phyloP scores from a whole-genome alignment of 164 flowering plant species.

The Sextonia rubra region DNA sequence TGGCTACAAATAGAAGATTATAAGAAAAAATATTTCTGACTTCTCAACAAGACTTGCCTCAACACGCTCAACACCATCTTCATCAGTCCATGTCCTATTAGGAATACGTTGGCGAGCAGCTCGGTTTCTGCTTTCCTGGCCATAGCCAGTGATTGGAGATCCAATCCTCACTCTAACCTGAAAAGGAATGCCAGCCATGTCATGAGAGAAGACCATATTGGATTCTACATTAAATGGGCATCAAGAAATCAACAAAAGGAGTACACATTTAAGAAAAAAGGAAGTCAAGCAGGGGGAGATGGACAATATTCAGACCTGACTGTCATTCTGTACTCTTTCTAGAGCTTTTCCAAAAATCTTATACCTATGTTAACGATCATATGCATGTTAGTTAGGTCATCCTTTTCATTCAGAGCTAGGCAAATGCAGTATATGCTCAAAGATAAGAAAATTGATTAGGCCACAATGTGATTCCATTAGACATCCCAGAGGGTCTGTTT shows the following conservation, averaged over 20 bases:
- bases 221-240: neutral
- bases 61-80: constrained; percentile 79
- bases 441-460: neutral
- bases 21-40: neutral
- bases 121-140: constrained; percentile 90
- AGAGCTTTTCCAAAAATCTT: constrained; percentile 76
- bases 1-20: neutral
- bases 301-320: constrained; percentile 52
- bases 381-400: neutral
- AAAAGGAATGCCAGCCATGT: constrained; percentile 1
- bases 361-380: constrained; percentile 45
- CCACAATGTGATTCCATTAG: neutral
- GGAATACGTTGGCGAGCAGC: constrained; percentile 94
- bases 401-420: neutral
- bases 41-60: constrained; percentile 40
- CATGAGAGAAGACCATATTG: neutral
- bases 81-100: constrained; percentile 72
- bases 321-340: constrained; percentile 72
- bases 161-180: constrained; percentile 91
- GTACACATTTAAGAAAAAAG: neutral
- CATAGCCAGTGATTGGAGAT: constrained; percentile 88
- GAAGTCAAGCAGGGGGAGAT: constrained; percentile 17
- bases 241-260: neutral
- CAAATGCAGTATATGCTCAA: neutral
- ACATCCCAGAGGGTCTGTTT: too few species aligned